phyloP scores from a whole-genome alignment of 441 rosid genomes.

The Pelargonium fulgidum region DNA sequence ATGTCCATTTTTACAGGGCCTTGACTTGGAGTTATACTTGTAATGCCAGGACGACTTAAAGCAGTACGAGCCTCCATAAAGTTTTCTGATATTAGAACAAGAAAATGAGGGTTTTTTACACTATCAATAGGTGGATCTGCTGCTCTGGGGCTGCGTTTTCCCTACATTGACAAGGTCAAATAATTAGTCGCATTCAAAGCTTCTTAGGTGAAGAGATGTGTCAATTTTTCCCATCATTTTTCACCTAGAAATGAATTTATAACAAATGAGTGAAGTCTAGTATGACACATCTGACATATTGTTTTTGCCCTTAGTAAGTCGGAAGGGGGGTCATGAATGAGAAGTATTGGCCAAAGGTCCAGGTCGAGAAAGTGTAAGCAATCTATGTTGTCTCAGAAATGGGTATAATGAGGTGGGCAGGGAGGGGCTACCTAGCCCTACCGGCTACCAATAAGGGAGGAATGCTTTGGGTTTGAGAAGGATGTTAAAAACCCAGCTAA shows the following conservation, averaged over 20 bases:
- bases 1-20: constrained; percentile 81
- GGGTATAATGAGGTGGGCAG: too few relatives aligned
- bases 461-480: too few relatives aligned
- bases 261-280: background rate
- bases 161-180: constrained; percentile 42
- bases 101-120: constrained; percentile 65
- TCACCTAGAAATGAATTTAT: background rate
- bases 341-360: too few relatives aligned
- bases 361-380: too few relatives aligned
- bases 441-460: too few relatives aligned
- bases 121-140: constrained; percentile 64
- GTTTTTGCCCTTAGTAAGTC: too few relatives aligned
- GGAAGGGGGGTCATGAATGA: too few relatives aligned
- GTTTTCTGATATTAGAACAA: constrained; percentile 75
- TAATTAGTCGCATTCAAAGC: constrained; percentile 19
- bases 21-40: constrained; percentile 58
- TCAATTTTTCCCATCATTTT: background rate
- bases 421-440: too few relatives aligned
- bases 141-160: constrained; percentile 57
- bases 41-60: constrained; percentile 62
- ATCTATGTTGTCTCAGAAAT: too few relatives aligned
- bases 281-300: background rate
- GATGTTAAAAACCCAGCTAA: too few relatives aligned
- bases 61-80: constrained; percentile 91
- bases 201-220: constrained; percentile 14